Conservation (phyloP, 331 rosid species). For the Stylosanthes scabra region DNA sequence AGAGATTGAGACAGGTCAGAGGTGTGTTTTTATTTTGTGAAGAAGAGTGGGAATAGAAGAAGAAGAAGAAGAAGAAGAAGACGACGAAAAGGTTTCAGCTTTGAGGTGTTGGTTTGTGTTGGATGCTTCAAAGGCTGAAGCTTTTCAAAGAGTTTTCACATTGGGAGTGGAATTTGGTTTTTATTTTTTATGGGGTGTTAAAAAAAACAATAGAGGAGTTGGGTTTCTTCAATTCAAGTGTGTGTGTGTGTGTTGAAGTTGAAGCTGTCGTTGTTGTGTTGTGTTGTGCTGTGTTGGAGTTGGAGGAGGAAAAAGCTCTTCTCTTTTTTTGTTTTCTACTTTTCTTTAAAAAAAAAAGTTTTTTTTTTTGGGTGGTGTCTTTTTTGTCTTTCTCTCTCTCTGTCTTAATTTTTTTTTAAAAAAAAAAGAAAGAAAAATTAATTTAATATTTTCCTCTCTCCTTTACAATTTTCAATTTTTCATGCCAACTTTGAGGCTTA, state of each 20-base stretch:
- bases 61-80: neutral
- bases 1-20: constrained; percentile 30
- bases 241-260: neutral
- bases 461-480: neutral
- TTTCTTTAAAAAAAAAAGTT: constrained; percentile 18
- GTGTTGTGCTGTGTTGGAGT: constrained; percentile 9
- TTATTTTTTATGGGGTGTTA: neutral
- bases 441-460: neutral
- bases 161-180: constrained; percentile 13
- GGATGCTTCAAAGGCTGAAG: constrained; percentile 31
- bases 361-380: neutral
- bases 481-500: constrained; percentile 30
- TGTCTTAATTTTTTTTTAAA: neutral
- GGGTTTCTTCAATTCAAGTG: constrained; percentile 2
- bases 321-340: constrained; percentile 47
- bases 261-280: constrained; percentile 37
- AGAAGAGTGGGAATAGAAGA: constrained; percentile 25
- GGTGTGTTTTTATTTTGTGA: constrained; percentile 18
- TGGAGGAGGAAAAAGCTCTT: constrained; percentile 49
- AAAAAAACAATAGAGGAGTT: constrained; percentile 24
- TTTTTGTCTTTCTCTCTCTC: neutral
- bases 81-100: constrained; percentile 22
- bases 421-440: neutral
- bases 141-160: constrained; percentile 4
- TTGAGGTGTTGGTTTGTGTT: constrained; percentile 31